Base-by-base conservation (phyloP, 148 eudicot species). In the Arbutus unedo region DNA sequence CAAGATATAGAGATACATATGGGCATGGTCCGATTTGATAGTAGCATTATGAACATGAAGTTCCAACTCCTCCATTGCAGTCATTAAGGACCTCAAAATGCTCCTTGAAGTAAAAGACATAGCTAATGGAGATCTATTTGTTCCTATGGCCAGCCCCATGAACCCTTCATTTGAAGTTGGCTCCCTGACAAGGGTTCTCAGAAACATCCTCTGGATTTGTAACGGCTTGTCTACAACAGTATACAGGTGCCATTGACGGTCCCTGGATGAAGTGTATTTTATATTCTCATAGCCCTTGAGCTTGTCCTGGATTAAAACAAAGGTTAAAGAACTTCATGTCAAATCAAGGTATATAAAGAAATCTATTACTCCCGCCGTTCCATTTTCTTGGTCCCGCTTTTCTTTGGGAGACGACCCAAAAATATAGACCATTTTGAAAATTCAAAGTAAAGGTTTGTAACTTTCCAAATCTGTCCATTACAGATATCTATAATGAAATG, bases 211-310 rank as follows among this genome's bases (percentile, higher is more conserved):
- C 85, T 88, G 96, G 64, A 93, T 89, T 67, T 89, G 88, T 53
- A 71, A 74, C 68, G 94, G 93, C 87, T 97, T 94, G 88, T 95
- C 99, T 81, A 74, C 79, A 85, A 97, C 96, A 31, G 96, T 91
- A 82, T 97, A 97, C 11, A 97, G 87, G 88, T 97, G 99, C 99
- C 98, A 97, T 82, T 97, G 99, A 60, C 96, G 98, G 87, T 97
- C 99, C 57, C 99, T 87, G 16, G 98, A 97, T 75, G 99, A 93
- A 38, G 97, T 97, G 81, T 94, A 93, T 85, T 92, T 88, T 64
- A 91, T 91, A 80, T 92, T 91, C 47, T 90, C 92, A 81, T 94
- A 94, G 43, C 90, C 94, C 81, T 93, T 97, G 57, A 97, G 96
- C 90, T 97, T 97, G 82, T 92, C 98, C 99, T 97, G 92, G 48